phyloP scores from a whole-genome alignment of 441 rosid species.

The Syzygium malaccense region DNA sequence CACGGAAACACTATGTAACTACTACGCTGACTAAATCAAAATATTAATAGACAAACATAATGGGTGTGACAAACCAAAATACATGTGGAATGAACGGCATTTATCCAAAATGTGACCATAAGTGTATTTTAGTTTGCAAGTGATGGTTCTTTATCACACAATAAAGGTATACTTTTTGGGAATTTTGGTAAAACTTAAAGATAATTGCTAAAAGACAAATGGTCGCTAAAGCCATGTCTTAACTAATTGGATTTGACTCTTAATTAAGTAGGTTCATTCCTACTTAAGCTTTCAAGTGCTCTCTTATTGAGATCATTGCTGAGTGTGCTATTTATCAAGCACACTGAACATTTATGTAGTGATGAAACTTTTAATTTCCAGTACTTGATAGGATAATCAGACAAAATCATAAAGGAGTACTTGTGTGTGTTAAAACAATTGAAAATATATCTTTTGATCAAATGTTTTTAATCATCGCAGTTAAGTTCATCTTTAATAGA shows the following conservation, averaged over 20 bases:
- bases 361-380: not conserved
- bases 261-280: not conserved
- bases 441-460: not conserved
- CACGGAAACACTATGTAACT: not conserved
- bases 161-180: not conserved
- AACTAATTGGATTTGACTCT: not conserved
- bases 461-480: not conserved
- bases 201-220: not conserved
- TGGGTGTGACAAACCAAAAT: not conserved
- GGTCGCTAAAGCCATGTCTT: not conserved
- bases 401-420: not conserved
- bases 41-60: not conserved
- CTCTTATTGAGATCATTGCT: not conserved
- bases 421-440: not conserved
- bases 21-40: not conserved
- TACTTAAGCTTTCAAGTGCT: not conserved
- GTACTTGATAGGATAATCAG: not conserved
- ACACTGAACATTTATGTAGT: not conserved
- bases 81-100: not conserved
- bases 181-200: not conserved
- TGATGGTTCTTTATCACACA: not conserved
- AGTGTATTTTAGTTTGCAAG: not conserved
- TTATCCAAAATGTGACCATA: not conserved
- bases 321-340: not conserved
- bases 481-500: conserved; percentile 37